These are phyloP conservation scores for Effrenium voratum DNA, from an alignment of 73 alveolate species.

Conservation along the genomic window DNA sequence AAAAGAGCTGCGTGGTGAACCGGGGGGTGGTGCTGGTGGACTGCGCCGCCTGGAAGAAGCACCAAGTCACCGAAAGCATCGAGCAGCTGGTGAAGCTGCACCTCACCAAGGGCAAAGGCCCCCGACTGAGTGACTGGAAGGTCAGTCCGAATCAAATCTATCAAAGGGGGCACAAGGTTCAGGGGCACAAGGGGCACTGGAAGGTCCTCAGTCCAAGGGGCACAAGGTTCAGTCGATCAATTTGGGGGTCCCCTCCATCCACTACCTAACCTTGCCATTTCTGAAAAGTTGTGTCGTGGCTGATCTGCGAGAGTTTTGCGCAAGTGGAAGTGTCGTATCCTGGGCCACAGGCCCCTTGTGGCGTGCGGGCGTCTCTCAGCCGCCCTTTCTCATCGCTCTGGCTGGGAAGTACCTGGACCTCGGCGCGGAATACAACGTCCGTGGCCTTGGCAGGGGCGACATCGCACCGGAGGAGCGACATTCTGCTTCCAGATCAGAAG, in stretches of 20 bases:
- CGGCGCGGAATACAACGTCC: slow-evolving; percentile 85
- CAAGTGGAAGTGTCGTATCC: too few species aligned
- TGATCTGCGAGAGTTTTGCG: too few species aligned
- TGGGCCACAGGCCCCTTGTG: slow-evolving; percentile 66
- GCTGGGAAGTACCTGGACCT: slow-evolving; percentile 76
- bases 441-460: slow-evolving; percentile 90
- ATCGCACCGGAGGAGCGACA: slow-evolving; percentile 85
- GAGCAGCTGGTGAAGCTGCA: slow-evolving; percentile 70
- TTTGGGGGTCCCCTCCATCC: too few species aligned
- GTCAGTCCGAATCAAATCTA: too few species aligned
- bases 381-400: slow-evolving; percentile 79
- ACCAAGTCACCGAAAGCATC: slow-evolving; percentile 47
- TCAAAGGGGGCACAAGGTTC: too few species aligned
- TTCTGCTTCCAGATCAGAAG: too few species aligned
- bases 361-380: slow-evolving; percentile 93
- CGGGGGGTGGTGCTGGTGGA: slow-evolving; percentile 91
- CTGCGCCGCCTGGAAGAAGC: background rate
- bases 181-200: too few species aligned
- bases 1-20: slow-evolving; percentile 58
- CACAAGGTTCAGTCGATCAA: too few species aligned
- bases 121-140: too few species aligned
- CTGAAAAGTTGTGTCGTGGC: too few species aligned
- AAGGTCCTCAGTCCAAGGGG: too few species aligned
- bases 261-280: too few species aligned
- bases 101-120: slow-evolving; percentile 46